Conservation (phyloP, 257 asterid species). For the Solanum neorickii region DNA sequence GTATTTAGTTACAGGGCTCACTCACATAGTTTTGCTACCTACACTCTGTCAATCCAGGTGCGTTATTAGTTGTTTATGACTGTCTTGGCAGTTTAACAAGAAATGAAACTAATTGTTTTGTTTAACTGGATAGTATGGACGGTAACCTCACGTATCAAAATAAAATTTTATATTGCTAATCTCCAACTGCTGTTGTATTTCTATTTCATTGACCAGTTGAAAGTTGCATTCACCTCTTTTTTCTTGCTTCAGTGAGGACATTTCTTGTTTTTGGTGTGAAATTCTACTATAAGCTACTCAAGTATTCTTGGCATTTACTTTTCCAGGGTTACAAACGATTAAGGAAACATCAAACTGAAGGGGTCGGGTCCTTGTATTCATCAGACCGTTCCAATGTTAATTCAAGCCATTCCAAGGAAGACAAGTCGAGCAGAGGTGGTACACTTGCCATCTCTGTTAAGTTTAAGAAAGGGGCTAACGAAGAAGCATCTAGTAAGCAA, state of each 20-base stretch:
- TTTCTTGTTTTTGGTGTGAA: neutral
- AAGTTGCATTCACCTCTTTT: neutral
- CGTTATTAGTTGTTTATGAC: neutral
- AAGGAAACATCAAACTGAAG: neutral
- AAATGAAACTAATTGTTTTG: neutral
- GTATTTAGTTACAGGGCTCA: neutral
- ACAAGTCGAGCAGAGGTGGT: neutral
- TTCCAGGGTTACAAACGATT: constrained; percentile 3
- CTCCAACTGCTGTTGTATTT: neutral
- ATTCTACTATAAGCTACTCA: neutral
- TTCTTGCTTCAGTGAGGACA: neutral
- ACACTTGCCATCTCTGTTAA: neutral
- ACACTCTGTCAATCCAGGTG: neutral
- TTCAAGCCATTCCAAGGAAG: neutral
- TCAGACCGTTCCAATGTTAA: neutral
- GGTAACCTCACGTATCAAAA: neutral
- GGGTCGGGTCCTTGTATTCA: neutral
- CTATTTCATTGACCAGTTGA: neutral
- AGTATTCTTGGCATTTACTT: neutral
- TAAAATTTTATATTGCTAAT: neutral
- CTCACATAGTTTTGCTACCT: neutral
- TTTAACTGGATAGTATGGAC: neutral
- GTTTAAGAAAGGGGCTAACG: neutral
- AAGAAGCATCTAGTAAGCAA: neutral
- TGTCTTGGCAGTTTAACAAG: neutral